Evolutionary conservation across 2,329 filamentous ascomycete genomes (phyloP).

Genomic region (Fusarium sp.): DNA sequence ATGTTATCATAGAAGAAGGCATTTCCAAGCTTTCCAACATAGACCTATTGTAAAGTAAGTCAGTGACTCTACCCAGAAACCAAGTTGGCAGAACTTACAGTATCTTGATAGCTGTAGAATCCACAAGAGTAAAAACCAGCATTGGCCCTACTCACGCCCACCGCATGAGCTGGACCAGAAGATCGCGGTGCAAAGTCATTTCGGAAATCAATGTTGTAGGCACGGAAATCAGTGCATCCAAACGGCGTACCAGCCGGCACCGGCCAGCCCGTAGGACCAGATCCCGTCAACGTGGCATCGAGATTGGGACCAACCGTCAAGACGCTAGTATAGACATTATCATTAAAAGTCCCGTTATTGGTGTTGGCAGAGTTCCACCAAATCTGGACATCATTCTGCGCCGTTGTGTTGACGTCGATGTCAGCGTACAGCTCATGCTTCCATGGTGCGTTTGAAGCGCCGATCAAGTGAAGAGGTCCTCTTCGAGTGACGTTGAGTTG

Average conservation of each 20-base stretch:
- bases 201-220: slow-evolving; percentile 76
- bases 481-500: slow-evolving; percentile 76
- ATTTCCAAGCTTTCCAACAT: slow-evolving; percentile 76
- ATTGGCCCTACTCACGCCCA: slow-evolving; percentile 74
- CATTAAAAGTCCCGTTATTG: slow-evolving; percentile 60
- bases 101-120: slow-evolving; percentile 79
- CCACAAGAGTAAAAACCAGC: slow-evolving; percentile 77
- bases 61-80: rapidly evolving
- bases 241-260: slow-evolving; percentile 74
- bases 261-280: slow-evolving; percentile 72
- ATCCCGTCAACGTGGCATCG: slow-evolving; percentile 73
- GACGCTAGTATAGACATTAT: slow-evolving; percentile 75
- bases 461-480: slow-evolving; percentile 73
- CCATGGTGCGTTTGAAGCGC: slow-evolving; percentile 64
- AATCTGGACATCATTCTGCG: slow-evolving; percentile 66
- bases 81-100: slow-evolving; percentile 55
- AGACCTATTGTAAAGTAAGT: slow-evolving; percentile 61
- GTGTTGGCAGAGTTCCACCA: slow-evolving; percentile 69
- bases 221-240: slow-evolving; percentile 74
- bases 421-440: slow-evolving; percentile 55
- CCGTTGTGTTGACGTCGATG: slow-evolving; percentile 58
- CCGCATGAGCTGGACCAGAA: slow-evolving; percentile 71
- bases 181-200: slow-evolving; percentile 69
- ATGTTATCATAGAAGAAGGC: slow-evolving; percentile 74
- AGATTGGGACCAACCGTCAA: slow-evolving; percentile 75